Evolutionary conservation across 345 rosid genomes (phyloP), one percentile per base, ranked within the genome.

Genomic region (Rhizophora mangle): DNA sequence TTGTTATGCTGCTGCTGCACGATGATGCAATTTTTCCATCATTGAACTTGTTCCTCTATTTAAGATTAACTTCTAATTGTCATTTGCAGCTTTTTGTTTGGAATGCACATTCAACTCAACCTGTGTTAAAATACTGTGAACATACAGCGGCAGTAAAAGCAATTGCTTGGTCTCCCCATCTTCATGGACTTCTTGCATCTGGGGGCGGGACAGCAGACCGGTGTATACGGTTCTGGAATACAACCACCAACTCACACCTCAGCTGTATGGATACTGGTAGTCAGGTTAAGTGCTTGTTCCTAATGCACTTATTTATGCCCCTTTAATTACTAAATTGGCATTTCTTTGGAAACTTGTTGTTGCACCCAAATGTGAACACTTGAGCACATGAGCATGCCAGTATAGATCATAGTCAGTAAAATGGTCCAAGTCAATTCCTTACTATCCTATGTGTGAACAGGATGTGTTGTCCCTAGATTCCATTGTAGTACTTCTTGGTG

Each of bases 111-210:
- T 89, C 99, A 71, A 89, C 87, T 68, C 96, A 96, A 54, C 98
- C 99, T 37, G 84, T 92, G 46, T 74, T 92, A 70, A 96, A 85
- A 82, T 96, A 84, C 82, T 82, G 93, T 72, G 99, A 89, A 68
- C 99, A 96, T 80, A 84, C 95, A 51, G 99, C 99, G 31, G 99
- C 99, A 39, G 99, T 96, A 31, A 96, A 96, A 85, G 99, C 99
- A 69, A 96, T 96, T 79, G 96, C 99, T 1, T 96, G 99, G 99
- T 96, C 99, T 13, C 99, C 99, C 0, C 98, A 92, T 87, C 89
- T 92, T 64, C 87, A 90, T 51, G 99, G 99, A 64, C 90, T 96
- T 75, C 97, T 96, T 74, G 99, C 99, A 58, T 96, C 98, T 6
- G 99, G 99, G 29, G 99, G 99, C 30, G 99, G 99, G 65, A 92